Evolutionary conservation across 2,329 filamentous ascomycete species (phyloP).

Genomic region (Aspergillus intermedius): DNA sequence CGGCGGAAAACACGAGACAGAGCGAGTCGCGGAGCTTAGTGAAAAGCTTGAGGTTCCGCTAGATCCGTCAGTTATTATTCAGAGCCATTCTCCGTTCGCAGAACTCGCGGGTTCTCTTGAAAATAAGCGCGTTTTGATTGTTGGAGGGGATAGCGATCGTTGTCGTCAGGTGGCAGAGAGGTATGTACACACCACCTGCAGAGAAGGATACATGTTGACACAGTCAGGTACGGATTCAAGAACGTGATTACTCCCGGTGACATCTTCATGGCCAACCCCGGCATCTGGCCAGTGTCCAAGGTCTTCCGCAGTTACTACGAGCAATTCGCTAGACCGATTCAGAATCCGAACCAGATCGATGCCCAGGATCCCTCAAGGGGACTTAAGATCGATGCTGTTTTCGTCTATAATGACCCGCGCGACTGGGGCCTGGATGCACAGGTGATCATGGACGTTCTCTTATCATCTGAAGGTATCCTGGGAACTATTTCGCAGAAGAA

Average conservation of each 20-base stretch:
- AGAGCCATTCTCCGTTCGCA: conserved; percentile 86
- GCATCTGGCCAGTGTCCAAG: conserved; percentile 76
- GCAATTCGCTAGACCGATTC: conserved; percentile 32
- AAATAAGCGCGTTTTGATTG: conserved; percentile 66
- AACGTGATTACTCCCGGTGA: conserved; percentile 82
- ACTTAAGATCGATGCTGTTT: conserved; percentile 79
- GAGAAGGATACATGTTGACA: not conserved
- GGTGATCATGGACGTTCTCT: conserved; percentile 73
- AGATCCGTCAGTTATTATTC: conserved; percentile 66
- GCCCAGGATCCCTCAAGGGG: conserved; percentile 40
- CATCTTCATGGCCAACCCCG: conserved; percentile 65
- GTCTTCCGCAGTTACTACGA: conserved; percentile 59
- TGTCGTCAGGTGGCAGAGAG: conserved; percentile 67
- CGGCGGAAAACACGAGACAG: conserved; percentile 74
- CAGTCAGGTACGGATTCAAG: conserved; percentile 61
- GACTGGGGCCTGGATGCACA: conserved; percentile 93
- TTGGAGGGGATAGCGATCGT: conserved; percentile 60
- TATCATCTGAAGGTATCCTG: conserved; percentile 70
- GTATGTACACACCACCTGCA: conserved; percentile 30
- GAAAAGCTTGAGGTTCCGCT: conserved; percentile 59
- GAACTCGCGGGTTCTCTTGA: conserved; percentile 53
- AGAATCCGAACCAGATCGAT: conserved; percentile 30
- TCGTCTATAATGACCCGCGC: conserved; percentile 91
- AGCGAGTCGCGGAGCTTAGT: conserved; percentile 64
- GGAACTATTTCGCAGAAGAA: conserved; percentile 75